Conservation (phyloP, 306 rosid genomes). For the Ziziphus jujuba region DNA sequence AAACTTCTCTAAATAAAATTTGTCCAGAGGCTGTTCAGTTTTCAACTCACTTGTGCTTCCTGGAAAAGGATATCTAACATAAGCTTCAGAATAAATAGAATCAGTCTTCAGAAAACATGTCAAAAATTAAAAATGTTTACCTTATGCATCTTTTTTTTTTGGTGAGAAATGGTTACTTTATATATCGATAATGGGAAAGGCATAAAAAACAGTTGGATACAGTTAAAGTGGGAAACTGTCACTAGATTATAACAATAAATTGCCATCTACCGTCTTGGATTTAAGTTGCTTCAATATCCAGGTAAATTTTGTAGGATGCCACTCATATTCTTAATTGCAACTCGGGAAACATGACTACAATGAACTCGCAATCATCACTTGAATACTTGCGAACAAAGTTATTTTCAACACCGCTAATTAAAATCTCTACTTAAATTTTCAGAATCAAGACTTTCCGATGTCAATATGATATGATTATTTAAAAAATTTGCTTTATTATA, state of each 20-base stretch:
- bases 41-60: constrained; percentile 44
- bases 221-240: background rate
- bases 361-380: no score
- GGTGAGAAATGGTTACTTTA: constrained; percentile 3
- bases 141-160: no score
- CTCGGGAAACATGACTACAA: no score
- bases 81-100: constrained; percentile 15
- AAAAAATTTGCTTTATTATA: no score
- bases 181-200: background rate
- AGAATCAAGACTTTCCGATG: no score
- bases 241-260: background rate
- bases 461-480: no score
- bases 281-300: background rate
- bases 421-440: no score
- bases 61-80: constrained; percentile 26
- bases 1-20: constrained; percentile 38
- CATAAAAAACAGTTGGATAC: background rate
- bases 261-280: background rate
- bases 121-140: no score
- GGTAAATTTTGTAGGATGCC: background rate
- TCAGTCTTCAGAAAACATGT: constrained; percentile 19
- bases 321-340: no score
- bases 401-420: no score
- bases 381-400: no score
- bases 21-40: constrained; percentile 35